phyloP scores from a whole-genome alignment of 345 rosid species.

The Chamaenerion angustifolium region DNA sequence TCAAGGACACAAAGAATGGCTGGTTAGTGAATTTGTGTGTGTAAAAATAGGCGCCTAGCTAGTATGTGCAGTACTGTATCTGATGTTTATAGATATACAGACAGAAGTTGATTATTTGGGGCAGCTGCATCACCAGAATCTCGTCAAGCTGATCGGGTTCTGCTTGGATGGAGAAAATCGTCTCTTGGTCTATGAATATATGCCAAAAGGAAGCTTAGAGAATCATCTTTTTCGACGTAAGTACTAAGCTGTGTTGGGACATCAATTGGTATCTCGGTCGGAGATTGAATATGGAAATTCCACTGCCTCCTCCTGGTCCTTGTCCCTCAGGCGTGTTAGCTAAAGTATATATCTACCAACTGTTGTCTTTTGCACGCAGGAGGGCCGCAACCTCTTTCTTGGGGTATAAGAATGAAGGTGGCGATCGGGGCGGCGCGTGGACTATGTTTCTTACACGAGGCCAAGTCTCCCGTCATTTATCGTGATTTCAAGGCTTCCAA shows the following conservation, averaged over 20 bases:
- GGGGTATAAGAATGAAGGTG: slow-evolving; percentile 75
- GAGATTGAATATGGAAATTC: no score
- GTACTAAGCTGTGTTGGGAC: slow-evolving; percentile 6
- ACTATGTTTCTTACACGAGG: slow-evolving; percentile 82
- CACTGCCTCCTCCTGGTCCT: no score
- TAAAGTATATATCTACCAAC: no score
- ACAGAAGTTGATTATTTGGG: slow-evolving; percentile 96
- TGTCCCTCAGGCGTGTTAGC: no score
- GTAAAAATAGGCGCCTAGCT: no score
- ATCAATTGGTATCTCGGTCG: no score
- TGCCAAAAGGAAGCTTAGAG: slow-evolving; percentile 97
- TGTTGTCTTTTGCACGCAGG: slow-evolving; percentile 19
- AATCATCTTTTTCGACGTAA: slow-evolving; percentile 55
- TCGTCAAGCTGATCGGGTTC: slow-evolving; percentile 81
- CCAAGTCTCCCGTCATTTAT: slow-evolving; percentile 77
- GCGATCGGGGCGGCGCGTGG: slow-evolving; percentile 90
- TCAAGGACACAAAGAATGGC: slow-evolving; percentile 99
- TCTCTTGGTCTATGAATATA: slow-evolving; percentile 78
- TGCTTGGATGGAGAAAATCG: slow-evolving; percentile 77
- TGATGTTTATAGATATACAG: slow-evolving; percentile 24
- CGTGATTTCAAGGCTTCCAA: slow-evolving; percentile 91
- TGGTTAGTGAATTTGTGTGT: slow-evolving; percentile 30
- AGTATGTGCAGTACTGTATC: no score
- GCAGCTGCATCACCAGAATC: slow-evolving; percentile 83
- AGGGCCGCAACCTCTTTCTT: slow-evolving; percentile 74